phyloP scores from a whole-genome alignment of 768 basidiomycete species.

The Boletus eberwhitei region DNA sequence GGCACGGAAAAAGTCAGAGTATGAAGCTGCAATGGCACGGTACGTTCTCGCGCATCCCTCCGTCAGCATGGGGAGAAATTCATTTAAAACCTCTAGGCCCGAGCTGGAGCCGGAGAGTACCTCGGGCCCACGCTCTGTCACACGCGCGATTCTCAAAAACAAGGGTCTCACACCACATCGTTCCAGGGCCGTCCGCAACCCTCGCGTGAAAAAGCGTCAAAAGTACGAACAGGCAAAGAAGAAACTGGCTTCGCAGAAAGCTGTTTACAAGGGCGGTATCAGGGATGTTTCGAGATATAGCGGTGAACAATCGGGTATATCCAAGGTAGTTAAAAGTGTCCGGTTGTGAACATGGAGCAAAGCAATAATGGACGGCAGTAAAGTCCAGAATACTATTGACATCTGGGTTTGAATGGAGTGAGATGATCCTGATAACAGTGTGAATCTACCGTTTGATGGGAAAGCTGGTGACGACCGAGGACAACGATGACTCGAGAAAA shows the following conservation, averaged over 20 bases:
- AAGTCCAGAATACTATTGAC: constrained; percentile 8
- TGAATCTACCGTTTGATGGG: constrained; percentile 13
- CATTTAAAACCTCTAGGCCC: constrained; percentile 22
- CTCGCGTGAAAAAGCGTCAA: constrained; percentile 94
- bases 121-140: constrained; percentile 83
- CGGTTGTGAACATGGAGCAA: constrained; percentile 43
- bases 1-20: constrained; percentile 74
- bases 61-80: constrained; percentile 4
- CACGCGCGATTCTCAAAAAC: constrained; percentile 90
- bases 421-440: constrained; percentile 3
- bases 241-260: constrained; percentile 83
- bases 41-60: constrained; percentile 33
- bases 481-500: constrained; percentile 5
- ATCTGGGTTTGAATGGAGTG: constrained; percentile 15
- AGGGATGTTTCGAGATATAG: constrained; percentile 72
- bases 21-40: constrained; percentile 66
- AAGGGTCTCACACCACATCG: constrained; percentile 90
- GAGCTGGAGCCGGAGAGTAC: constrained; percentile 37
- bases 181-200: constrained; percentile 89
- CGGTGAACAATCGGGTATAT: constrained; percentile 93
- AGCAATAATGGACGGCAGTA: not conserved
- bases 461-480: constrained; percentile 1
- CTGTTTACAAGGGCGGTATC: constrained; percentile 88
- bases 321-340: constrained; percentile 84
- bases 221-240: constrained; percentile 95